Percentiles rank a stretch among this genome's conserved stretches.
phyloP scores from a whole-genome alignment of 2,329 filamentous ascomycete species.

The Blumeria hordei region DNA sequence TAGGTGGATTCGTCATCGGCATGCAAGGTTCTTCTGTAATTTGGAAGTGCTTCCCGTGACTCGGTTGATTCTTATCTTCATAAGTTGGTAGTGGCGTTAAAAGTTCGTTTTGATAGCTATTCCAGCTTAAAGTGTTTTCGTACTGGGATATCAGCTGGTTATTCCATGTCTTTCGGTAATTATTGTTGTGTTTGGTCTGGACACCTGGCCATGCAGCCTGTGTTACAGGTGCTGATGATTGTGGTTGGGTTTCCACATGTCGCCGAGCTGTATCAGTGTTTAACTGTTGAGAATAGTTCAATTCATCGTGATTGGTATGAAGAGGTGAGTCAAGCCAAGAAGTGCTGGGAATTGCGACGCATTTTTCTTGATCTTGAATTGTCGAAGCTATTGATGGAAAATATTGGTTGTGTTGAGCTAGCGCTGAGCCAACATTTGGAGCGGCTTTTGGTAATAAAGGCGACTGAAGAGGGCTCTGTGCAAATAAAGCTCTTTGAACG shows the following conservation, averaged over 20 bases:
- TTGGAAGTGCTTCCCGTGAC: neutral
- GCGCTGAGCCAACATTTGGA: slow-evolving; percentile 1
- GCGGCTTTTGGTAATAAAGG: slow-evolving; percentile 13
- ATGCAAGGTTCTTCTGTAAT: neutral
- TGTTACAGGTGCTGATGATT: no score
- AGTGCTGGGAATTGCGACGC: no score
- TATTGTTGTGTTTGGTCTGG: neutral
- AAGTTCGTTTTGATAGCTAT: neutral
- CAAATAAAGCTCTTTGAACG: slow-evolving; percentile 27
- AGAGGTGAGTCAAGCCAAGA: neutral
- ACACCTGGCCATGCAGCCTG: neutral
- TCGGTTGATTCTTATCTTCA: neutral
- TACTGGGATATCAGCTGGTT: neutral
- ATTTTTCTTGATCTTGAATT: slow-evolving; percentile 2
- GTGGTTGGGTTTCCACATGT: neutral
- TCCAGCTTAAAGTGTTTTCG: no score
- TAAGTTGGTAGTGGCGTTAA: neutral
- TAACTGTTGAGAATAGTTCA: neutral
- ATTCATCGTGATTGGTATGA: neutral
- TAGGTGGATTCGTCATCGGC: neutral
- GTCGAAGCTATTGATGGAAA: slow-evolving; percentile 11
- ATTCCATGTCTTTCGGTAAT: neutral
- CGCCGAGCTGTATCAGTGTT: neutral
- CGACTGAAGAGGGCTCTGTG: slow-evolving; percentile 16
- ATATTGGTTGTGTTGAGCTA: slow-evolving; percentile 7